Evolutionary conservation across 176 grass and related monocot genomes (phyloP).

Genomic region (Triticum timopheevii): DNA sequence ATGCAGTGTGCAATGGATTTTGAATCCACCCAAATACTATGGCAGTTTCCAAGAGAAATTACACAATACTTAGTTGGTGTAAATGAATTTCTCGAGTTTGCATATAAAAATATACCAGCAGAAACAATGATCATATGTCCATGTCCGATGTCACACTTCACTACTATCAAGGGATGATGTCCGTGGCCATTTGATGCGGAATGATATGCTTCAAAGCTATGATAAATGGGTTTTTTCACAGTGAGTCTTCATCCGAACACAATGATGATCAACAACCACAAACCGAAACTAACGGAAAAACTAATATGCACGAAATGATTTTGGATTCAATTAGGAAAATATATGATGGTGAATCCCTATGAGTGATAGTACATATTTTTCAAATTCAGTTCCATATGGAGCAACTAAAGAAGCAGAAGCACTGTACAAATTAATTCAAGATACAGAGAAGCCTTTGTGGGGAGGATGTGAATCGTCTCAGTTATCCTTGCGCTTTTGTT

Average conservation of each 20-base stretch:
- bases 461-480: background rate
- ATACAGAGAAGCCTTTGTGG: background rate
- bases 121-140: background rate
- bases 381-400: background rate
- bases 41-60: background rate
- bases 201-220: background rate
- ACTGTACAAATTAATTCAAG: background rate
- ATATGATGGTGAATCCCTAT: background rate
- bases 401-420: background rate
- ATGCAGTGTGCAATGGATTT: background rate
- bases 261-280: background rate
- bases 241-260: background rate
- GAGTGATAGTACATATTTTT: background rate
- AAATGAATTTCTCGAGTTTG: slow-evolving; percentile 17
- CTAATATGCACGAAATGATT: background rate
- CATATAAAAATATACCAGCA: background rate
- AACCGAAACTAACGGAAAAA: background rate
- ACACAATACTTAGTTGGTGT: background rate
- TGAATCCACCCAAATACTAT: background rate
- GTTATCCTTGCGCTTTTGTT: slow-evolving; percentile 3
- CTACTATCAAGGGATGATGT: background rate
- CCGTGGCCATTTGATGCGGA: background rate
- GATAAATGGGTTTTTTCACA: background rate
- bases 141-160: background rate
- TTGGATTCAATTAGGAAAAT: background rate